phyloP scores from a whole-genome alignment of 2,329 filamentous ascomycete species.

The Colletotrichum echinochloae region DNA sequence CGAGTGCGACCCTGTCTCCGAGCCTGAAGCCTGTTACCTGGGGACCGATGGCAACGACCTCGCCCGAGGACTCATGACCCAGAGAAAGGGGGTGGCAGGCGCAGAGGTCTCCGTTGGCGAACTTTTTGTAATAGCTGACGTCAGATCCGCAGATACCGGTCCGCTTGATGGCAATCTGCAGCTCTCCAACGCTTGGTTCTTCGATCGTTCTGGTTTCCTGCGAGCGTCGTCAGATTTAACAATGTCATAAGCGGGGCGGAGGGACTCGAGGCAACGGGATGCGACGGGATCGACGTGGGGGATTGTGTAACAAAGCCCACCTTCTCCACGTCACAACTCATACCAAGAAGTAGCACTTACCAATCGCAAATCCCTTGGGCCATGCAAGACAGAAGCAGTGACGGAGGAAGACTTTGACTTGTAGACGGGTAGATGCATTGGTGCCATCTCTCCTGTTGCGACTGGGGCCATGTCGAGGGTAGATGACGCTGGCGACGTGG shows the following conservation, averaged over 20 bases:
- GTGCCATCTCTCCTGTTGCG: conserved; percentile 57
- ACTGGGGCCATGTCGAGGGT: conserved; percentile 61
- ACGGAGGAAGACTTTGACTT: conserved; percentile 58
- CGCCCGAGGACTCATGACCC: conserved; percentile 71
- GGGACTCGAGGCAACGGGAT: conserved; percentile 15
- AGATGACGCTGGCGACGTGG: conserved; percentile 49
- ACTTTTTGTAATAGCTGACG: conserved; percentile 78
- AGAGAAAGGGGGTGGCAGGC: conserved; percentile 74
- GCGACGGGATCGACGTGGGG: conserved; percentile 40
- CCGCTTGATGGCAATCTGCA: conserved; percentile 73
- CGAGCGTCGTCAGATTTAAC: conserved; percentile 40
- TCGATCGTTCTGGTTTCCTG: conserved; percentile 65
- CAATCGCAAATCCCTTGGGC: conserved; percentile 67
- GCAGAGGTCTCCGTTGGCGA: conserved; percentile 77
- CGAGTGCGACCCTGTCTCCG: conserved; percentile 70
- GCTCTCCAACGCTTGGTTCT: conserved; percentile 62
- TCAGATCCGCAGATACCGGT: conserved; percentile 79
- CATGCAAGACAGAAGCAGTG: conserved; percentile 68
- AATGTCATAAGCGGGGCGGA: conserved; percentile 23
- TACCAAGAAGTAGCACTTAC: conserved; percentile 54
- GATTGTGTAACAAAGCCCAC: conserved; percentile 48
- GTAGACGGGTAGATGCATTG: conserved; percentile 58
- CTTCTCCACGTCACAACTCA: conserved; percentile 29
- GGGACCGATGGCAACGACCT: conserved; percentile 67
- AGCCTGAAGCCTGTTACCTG: conserved; percentile 64